Evolutionary conservation across 371 early-diverging fungal species (phyloP), one percentile per base, ranked within the genome.

Genomic region (Syncephalastrum sp.): DNA sequence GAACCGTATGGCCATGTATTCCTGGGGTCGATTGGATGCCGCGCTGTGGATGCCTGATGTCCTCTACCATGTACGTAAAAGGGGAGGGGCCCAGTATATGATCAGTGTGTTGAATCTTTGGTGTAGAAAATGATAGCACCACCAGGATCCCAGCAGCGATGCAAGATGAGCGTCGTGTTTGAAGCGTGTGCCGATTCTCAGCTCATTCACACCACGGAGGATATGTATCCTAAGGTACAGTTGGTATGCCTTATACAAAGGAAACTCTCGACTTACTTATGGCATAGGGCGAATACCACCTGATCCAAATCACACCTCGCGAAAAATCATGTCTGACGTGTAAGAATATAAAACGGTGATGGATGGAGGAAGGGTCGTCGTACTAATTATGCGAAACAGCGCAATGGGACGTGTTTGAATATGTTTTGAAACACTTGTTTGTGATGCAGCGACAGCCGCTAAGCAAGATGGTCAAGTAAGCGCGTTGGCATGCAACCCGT

Each of bases 361-460:
- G 3, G 27, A 25, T 14, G 17, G 15, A 2, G n/a, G 24, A 21
- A 2, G 21, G 0, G 21, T 21, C 15, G 13, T 16, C 10, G 14
- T 13, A 45, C 23, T 46, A 50, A 5, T 57, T 41, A 25, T 21
- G 17, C 7, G 42, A 5, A 1, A 1, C 69, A 84, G 85, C 79
- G 23, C 62, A 78, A 47, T 70, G 79, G 74, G 85, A 84, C 52
- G 72, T 81, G 0, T 72, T 82, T 61, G 85, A 82, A 56, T 84
- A 80, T 46, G 82, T 82, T 6, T 33, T 82, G 48, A 75, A 79
- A 29, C 82, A 77, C 56, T 62, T 84, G 21, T 80, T 82, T 54
- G 81, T 74, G 10, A 77, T 72, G 65, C 75, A 70, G 43, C 60
- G 58, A 25, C 61, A 70, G 17, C 59, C 80, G n/a, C 67, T 84